phyloP scores from a whole-genome alignment of 1,284 basidiomycete genomes.

The Megacollybia platyphylla region DNA sequence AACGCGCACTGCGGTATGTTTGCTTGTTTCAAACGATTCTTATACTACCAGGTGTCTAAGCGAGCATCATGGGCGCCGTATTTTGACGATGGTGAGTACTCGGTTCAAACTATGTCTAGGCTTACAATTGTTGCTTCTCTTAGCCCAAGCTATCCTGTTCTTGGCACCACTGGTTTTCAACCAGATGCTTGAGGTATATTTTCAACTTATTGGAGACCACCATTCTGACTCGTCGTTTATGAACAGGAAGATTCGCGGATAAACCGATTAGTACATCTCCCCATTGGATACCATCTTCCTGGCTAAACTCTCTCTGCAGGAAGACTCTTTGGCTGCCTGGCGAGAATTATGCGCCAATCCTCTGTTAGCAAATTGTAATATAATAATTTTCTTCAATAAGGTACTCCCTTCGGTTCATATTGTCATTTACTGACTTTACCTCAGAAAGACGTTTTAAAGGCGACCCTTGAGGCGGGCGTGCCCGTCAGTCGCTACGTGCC shows the following conservation, averaged over 20 bases:
- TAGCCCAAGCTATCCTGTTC: constrained; percentile 35
- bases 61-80: constrained; percentile 53
- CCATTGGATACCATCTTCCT: not conserved
- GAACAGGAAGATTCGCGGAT: constrained; percentile 16
- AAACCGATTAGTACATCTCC: constrained; percentile 24
- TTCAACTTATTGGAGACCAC: too few species aligned
- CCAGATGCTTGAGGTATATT: constrained; percentile 24
- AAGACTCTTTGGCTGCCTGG: constrained; percentile 54
- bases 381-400: constrained; percentile 63
- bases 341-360: constrained; percentile 45
- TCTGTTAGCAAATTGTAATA: constrained; percentile 38
- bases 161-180: constrained; percentile 32
- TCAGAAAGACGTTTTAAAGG: constrained; percentile 46
- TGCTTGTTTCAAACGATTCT: not conserved
- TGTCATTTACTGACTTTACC: not conserved
- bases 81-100: constrained; percentile 39
- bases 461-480: constrained; percentile 45
- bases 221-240: too few species aligned
- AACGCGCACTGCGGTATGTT: not conserved
- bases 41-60: constrained; percentile 12
- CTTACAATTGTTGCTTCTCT: not conserved
- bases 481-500: constrained; percentile 47
- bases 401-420: constrained; percentile 14
- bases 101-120: constrained; percentile 4
- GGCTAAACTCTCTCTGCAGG: constrained; percentile 16